A percentile compares a stretch with the other conserved stretches of the same genome.
phyloP scores from a whole-genome alignment of 139 green algal species.

The Volvox africanus region DNA sequence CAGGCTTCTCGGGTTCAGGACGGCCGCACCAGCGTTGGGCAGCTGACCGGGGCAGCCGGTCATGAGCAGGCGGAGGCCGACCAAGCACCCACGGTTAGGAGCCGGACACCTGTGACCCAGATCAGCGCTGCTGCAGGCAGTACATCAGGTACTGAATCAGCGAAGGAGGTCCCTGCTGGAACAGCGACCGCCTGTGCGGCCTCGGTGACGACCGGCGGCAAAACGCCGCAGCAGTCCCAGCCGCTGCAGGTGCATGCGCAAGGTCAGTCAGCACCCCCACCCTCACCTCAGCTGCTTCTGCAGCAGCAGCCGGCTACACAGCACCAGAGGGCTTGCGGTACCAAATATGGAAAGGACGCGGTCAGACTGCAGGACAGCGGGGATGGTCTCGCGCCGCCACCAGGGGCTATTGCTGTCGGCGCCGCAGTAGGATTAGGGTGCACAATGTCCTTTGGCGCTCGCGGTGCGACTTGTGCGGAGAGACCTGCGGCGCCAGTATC shows the following conservation, averaged over 20 bases:
- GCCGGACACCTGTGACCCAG: conserved; percentile 6
- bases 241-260: neutral
- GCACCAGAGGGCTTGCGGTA: neutral
- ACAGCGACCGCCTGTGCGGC: neutral
- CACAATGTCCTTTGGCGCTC: neutral
- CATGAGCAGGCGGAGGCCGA: neutral
- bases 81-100: neutral
- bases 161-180: neutral
- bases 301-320: neutral
- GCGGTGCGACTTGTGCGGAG: neutral
- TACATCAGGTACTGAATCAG: neutral
- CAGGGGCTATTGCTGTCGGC: neutral
- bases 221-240: neutral
- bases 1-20: neutral
- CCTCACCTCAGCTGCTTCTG: neutral
- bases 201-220: neutral
- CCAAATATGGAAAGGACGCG: neutral
- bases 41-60: neutral
- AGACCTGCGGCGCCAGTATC: neutral
- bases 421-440: neutral
- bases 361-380: neutral
- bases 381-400: neutral
- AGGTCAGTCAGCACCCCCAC: neutral
- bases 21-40: neutral
- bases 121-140: neutral